Evolutionary conservation across 2,329 filamentous ascomycete species (phyloP).

Genomic region (Podosphaera fusca): DNA sequence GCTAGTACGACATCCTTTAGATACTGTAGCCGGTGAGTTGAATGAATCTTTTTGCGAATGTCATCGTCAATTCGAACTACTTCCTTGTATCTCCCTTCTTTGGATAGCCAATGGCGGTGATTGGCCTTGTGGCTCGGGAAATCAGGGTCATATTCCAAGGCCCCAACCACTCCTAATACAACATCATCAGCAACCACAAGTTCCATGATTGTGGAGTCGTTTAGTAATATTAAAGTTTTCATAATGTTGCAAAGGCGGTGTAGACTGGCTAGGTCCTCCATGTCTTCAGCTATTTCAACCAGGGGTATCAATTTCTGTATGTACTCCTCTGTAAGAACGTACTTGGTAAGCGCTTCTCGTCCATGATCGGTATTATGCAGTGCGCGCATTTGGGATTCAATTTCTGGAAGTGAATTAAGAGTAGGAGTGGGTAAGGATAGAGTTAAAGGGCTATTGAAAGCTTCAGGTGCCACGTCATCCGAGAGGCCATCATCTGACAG

Average conservation of each 20-base stretch:
- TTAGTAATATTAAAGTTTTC: conserved; percentile 85
- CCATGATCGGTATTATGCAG: conserved; percentile 53
- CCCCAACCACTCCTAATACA: conserved; percentile 78
- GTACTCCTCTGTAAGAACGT: conserved; percentile 66
- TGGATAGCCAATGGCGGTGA: conserved; percentile 76
- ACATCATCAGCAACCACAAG: conserved; percentile 76
- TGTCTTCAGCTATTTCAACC: conserved; percentile 71
- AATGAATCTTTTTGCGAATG: conserved; percentile 78
- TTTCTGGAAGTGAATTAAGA: conserved; percentile 60
- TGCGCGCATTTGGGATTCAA: conserved; percentile 63
- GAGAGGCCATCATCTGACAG: conserved; percentile 58
- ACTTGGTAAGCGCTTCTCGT: conserved; percentile 70
- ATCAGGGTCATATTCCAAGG: conserved; percentile 92
- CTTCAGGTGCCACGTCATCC: conserved; percentile 61
- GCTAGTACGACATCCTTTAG: conserved; percentile 96
- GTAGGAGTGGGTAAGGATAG: conserved; percentile 59
- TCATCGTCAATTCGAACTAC: conserved; percentile 69
- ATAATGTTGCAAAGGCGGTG: conserved; percentile 93
- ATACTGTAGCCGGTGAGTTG: conserved; percentile 88
- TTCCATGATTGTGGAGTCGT: conserved; percentile 88
- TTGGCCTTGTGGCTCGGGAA: conserved; percentile 96
- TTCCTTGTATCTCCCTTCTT: conserved; percentile 81
- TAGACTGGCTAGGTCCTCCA: conserved; percentile 67
- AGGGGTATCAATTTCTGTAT: conserved; percentile 69
- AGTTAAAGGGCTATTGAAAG: conserved; percentile 39